These are phyloP conservation scores for Ophiostoma montium DNA, from an alignment of 2,329 filamentous ascomycete genomes.

Conservation along the genomic window DNA sequence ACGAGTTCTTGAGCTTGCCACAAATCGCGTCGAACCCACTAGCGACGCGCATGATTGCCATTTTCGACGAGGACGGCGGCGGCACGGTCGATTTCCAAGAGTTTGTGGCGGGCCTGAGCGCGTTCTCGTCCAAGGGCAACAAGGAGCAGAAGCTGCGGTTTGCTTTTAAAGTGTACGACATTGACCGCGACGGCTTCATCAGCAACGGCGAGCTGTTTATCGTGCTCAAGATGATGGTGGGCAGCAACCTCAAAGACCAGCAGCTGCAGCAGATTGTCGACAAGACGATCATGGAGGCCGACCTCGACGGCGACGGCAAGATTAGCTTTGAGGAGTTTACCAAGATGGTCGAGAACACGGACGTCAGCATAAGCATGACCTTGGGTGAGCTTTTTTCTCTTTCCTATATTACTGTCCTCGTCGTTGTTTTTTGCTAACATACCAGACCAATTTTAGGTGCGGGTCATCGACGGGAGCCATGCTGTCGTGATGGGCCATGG, in stretches of 20 bases:
- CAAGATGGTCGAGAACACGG: slow-evolving; percentile 95
- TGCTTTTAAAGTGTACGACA: slow-evolving; percentile 99
- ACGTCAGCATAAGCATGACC: slow-evolving; percentile 63
- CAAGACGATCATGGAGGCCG: slow-evolving; percentile 99
- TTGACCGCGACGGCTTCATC: slow-evolving; percentile 96
- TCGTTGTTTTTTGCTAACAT: background rate
- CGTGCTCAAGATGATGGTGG: slow-evolving; percentile 99
- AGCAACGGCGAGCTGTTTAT: slow-evolving; percentile 99
- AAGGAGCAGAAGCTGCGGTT: slow-evolving; percentile 98
- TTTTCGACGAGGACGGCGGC: slow-evolving; percentile 96
- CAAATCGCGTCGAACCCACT: slow-evolving; percentile 97
- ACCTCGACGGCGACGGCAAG: slow-evolving; percentile 89
- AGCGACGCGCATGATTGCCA: slow-evolving; percentile 97
- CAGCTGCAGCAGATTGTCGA: slow-evolving; percentile 99
- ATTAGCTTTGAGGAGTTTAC: slow-evolving; percentile 99
- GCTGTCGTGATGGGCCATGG: no score
- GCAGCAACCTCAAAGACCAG: slow-evolving; percentile 96
- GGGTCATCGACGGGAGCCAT: no score
- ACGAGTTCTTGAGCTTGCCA: slow-evolving; percentile 92
- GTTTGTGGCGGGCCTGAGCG: slow-evolving; percentile 87
- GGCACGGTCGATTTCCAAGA: slow-evolving; percentile 98
- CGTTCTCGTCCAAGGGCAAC: slow-evolving; percentile 95
- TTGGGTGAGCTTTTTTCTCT: slow-evolving; percentile 30
- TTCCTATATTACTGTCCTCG: background rate
- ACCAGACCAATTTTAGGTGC: slow-evolving; percentile 5